Evolutionary conservation across 176 grass and related monocot genomes (phyloP).

Genomic region (Leersia perrieri): DNA sequence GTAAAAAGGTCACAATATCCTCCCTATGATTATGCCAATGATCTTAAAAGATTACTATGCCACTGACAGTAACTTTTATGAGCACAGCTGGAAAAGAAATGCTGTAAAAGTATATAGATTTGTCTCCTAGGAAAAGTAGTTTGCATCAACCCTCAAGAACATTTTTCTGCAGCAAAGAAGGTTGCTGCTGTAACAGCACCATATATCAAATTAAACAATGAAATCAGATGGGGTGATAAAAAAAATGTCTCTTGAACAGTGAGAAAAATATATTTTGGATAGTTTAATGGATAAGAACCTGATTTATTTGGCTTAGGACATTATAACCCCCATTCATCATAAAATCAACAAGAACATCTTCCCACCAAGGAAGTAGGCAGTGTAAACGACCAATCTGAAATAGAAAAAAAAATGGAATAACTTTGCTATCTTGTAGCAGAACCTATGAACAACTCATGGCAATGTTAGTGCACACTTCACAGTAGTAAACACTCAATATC

Average conservation of each 20-base stretch:
- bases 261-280: neutral
- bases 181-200: neutral
- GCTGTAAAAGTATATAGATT: neutral
- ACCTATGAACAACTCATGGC: neutral
- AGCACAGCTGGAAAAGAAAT: neutral
- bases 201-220: neutral
- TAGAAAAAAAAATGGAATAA: neutral
- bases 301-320: constrained; percentile 73
- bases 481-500: constrained; percentile 6
- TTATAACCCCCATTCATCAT: constrained; percentile 90
- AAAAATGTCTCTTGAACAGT: neutral
- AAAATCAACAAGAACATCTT: constrained; percentile 88
- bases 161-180: constrained; percentile 3
- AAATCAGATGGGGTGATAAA: neutral
- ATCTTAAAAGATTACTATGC: neutral
- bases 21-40: neutral
- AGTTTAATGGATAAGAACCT: constrained; percentile 45
- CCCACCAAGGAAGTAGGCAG: constrained; percentile 93
- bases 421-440: neutral
- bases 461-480: neutral
- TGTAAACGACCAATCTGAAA: constrained; percentile 84
- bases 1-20: neutral
- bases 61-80: neutral
- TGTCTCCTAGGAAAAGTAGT: neutral
- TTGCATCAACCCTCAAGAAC: neutral